Percentiles rank a stretch among this genome's conserved stretches.
These are phyloP conservation scores for Microdochium nivale DNA, from an alignment of 2,329 filamentous ascomycete genomes.

Conservation along the genomic window DNA sequence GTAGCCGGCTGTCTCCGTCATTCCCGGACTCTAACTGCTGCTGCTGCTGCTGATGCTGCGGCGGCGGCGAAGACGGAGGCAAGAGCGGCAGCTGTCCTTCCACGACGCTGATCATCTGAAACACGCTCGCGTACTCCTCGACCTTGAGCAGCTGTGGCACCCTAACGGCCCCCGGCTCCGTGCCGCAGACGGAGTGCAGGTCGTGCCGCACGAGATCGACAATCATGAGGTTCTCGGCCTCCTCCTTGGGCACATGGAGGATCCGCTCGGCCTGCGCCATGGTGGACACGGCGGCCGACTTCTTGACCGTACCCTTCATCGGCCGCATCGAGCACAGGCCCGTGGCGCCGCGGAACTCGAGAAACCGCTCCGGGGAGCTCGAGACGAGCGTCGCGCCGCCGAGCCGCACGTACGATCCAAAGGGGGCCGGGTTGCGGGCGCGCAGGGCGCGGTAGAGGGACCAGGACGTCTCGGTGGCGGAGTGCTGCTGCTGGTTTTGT, in stretches of 20 bases:
- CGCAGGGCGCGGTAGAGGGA: slow-evolving; percentile 63
- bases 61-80: not conserved
- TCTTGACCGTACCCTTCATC: slow-evolving; percentile 95
- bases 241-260: slow-evolving; percentile 76
- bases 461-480: slow-evolving; percentile 43
- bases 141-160: slow-evolving; percentile 77
- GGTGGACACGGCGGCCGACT: slow-evolving; percentile 55
- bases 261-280: slow-evolving; percentile 64
- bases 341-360: slow-evolving; percentile 39
- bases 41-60: slow-evolving; percentile 1
- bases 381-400: slow-evolving; percentile 64
- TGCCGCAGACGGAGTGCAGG: slow-evolving; percentile 73
- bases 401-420: slow-evolving; percentile 73
- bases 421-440: slow-evolving; percentile 68
- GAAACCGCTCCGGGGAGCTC: slow-evolving; percentile 83
- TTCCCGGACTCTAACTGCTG: slow-evolving; percentile 26
- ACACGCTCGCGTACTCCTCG: slow-evolving; percentile 86
- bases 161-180: slow-evolving; percentile 59
- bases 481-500: not conserved
- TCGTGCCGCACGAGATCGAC: slow-evolving; percentile 95
- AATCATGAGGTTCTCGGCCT: slow-evolving; percentile 96
- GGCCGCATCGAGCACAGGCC: slow-evolving; percentile 73
- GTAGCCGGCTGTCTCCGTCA: no score
- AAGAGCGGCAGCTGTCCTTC: slow-evolving; percentile 51
- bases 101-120: slow-evolving; percentile 84